Evolutionary conservation across 495 filamentous ascomycete genomes (phyloP).

Genomic region (Aspergillus baeticus): DNA sequence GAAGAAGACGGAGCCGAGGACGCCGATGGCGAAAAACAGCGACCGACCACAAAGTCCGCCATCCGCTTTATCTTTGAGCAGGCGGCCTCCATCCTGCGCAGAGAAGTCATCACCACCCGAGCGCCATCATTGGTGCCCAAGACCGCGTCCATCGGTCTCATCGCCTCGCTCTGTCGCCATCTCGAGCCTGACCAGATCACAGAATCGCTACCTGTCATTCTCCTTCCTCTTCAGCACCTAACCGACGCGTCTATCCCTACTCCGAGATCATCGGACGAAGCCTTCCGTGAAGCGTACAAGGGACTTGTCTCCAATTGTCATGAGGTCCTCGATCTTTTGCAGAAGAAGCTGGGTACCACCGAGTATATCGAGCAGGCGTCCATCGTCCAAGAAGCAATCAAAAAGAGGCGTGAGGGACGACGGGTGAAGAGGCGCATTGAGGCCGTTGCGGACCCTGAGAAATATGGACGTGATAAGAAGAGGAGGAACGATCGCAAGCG

Average conservation of each 20-base stretch:
- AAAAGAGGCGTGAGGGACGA: constrained; percentile 66
- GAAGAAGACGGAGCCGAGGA: constrained; percentile 39
- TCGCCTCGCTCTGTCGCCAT: constrained; percentile 59
- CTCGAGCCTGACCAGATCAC: constrained; percentile 56
- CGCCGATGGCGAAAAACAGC: constrained; percentile 17
- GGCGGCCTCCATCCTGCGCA: constrained; percentile 72
- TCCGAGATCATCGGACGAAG: constrained; percentile 62
- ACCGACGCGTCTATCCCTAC: constrained; percentile 73
- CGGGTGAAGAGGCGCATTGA: constrained; percentile 83
- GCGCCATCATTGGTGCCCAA: constrained; percentile 65
- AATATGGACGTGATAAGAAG: constrained; percentile 72
- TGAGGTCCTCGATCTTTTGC: constrained; percentile 71
- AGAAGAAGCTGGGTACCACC: constrained; percentile 79
- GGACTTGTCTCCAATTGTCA: constrained; percentile 64
- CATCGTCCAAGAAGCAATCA: constrained; percentile 65
- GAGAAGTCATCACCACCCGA: constrained; percentile 65
- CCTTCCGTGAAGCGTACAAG: constrained; percentile 66
- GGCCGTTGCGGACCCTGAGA: constrained; percentile 78
- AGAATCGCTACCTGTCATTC: constrained; percentile 58
- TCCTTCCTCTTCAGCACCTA: constrained; percentile 79
- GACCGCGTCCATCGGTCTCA: constrained; percentile 69
- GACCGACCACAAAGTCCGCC: constrained; percentile 39
- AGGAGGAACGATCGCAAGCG: constrained; percentile 84
- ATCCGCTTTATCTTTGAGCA: constrained; percentile 73
- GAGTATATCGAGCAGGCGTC: constrained; percentile 70